Conservation (phyloP, 208 protist genomes). For the Trypanosoma melophagium region DNA sequence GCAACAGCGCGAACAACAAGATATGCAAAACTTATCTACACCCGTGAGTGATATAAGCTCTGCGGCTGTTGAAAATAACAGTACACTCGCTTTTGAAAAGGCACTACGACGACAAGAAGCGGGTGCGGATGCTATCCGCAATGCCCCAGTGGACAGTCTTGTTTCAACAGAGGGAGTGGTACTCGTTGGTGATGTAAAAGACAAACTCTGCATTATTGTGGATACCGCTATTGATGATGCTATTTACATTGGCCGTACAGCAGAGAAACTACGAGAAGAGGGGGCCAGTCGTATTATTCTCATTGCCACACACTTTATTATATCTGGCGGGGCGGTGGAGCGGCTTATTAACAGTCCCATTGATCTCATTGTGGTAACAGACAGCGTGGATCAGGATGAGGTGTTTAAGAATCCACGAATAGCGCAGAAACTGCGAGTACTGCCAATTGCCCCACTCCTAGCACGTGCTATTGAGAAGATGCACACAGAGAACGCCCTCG, state of each 20-base stretch:
- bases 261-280: slow-evolving; percentile 47
- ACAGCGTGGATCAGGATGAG: slow-evolving; percentile 81
- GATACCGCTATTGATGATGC: slow-evolving; percentile 81
- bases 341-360: slow-evolving; percentile 74
- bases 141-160: slow-evolving; percentile 26
- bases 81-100: slow-evolving; percentile 53
- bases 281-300: slow-evolving; percentile 72
- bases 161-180: slow-evolving; percentile 40
- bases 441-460: slow-evolving; percentile 82
- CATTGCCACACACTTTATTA: slow-evolving; percentile 75
- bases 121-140: slow-evolving; percentile 34
- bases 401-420: slow-evolving; percentile 61
- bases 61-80: slow-evolving; percentile 20
- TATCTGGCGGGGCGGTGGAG: slow-evolving; percentile 60
- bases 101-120: slow-evolving; percentile 61
- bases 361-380: slow-evolving; percentile 77
- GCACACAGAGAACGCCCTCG: slow-evolving; percentile 80
- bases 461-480: slow-evolving; percentile 85
- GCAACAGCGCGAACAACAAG: background rate
- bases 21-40: background rate
- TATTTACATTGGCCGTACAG: slow-evolving; percentile 60
- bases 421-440: slow-evolving; percentile 78
- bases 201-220: slow-evolving; percentile 76
- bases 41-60: background rate
- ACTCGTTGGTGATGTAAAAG: slow-evolving; percentile 75